These are phyloP conservation scores for Micractinium conductrix DNA, from an alignment of 139 green algal species.

Conservation along the genomic window DNA sequence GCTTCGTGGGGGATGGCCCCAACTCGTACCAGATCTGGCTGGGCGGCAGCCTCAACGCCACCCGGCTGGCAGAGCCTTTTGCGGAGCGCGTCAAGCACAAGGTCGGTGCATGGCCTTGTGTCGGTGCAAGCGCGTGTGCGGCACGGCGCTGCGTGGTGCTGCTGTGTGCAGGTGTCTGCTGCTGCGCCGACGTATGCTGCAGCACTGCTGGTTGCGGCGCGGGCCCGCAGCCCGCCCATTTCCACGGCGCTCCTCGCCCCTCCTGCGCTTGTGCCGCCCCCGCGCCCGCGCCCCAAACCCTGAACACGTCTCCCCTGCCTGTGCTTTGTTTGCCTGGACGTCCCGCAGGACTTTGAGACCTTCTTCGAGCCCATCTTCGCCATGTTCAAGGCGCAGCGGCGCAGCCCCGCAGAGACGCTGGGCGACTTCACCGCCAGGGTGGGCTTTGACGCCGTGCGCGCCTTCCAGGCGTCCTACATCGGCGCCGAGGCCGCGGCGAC, in stretches of 20 bases:
- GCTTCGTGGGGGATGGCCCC: constrained; percentile 97
- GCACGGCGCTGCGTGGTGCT: no score
- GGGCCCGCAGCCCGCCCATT: no score
- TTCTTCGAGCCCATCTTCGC: constrained; percentile 93
- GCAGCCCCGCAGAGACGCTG: constrained; percentile 80
- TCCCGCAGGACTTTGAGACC: constrained; percentile 87
- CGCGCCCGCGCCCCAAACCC: not conserved
- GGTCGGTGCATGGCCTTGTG: not conserved
- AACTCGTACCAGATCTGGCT: constrained; percentile 99
- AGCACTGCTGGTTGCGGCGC: not conserved
- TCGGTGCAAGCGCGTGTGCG: not conserved
- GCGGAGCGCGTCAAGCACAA: constrained; percentile 83
- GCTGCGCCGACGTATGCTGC: no score
- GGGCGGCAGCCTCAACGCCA: constrained; percentile 86
- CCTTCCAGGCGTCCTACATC: constrained; percentile 60
- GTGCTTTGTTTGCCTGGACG: not conserved
- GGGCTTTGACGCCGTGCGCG: constrained; percentile 59
- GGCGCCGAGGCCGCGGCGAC: not conserved
- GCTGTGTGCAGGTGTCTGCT: not conserved
- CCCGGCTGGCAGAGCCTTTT: constrained; percentile 84
- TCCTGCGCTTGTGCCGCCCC: not conserved
- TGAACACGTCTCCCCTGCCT: not conserved
- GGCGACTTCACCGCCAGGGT: constrained; percentile 88
- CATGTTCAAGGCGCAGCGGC: constrained; percentile 67
- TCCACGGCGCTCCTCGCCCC: no score